phyloP scores from a whole-genome alignment of 192 early-diverging fungal genomes.

The Backusella parvicylindrica region DNA sequence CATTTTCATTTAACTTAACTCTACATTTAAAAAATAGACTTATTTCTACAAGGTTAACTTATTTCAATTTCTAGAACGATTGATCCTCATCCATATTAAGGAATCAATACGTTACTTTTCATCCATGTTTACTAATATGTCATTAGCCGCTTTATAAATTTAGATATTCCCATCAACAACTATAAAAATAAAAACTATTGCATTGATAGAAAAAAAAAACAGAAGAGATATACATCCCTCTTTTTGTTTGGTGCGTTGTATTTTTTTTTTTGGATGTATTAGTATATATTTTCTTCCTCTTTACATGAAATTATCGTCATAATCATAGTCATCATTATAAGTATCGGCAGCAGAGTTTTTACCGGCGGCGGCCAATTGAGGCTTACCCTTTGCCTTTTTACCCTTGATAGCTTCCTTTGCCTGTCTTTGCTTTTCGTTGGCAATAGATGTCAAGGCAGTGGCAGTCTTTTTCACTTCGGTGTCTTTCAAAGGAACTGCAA shows the following conservation, averaged over 20 bases:
- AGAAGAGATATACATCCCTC: too few relatives aligned
- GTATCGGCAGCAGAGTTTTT: conserved; percentile 17
- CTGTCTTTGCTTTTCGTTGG: conserved; percentile 72
- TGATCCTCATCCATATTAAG: too few relatives aligned
- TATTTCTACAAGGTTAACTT: too few relatives aligned
- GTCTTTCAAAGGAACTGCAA: conserved; percentile 57
- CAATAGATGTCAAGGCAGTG: conserved; percentile 59
- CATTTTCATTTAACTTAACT: too few relatives aligned
- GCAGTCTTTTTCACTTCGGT: conserved; percentile 61
- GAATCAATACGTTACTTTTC: too few relatives aligned
- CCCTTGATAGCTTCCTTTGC: conserved; percentile 64
- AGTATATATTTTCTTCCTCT: background rate
- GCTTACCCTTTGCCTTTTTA: conserved; percentile 54
- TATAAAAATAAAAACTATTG: too few relatives aligned
- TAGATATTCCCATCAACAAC: too few relatives aligned
- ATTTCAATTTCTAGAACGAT: too few relatives aligned
- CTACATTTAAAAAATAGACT: too few relatives aligned
- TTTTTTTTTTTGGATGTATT: background rate
- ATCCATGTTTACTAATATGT: too few relatives aligned
- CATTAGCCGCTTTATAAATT: too few relatives aligned
- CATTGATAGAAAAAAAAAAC: too few relatives aligned
- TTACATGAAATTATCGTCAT: conserved; percentile 42
- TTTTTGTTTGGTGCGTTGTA: background rate
- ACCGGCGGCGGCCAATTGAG: conserved; percentile 22
- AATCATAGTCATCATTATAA: conserved; percentile 22